These are phyloP conservation scores for Diutina rugosa DNA, from an alignment of 1,139 yeast genomes.

Conservation along the genomic window DNA sequence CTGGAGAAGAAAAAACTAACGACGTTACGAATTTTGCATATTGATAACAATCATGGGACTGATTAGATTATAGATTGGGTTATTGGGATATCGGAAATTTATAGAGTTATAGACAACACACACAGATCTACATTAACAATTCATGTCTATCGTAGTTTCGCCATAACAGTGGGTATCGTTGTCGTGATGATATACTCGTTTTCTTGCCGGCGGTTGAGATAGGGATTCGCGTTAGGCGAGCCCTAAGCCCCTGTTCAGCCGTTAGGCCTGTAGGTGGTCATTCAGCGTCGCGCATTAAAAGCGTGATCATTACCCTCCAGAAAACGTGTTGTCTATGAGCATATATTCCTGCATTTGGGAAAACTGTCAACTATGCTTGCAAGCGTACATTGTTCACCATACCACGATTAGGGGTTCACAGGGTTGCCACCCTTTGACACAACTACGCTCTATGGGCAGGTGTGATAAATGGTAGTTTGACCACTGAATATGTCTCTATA, in stretches of 20 bases:
- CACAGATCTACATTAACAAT: background rate
- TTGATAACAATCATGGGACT: background rate
- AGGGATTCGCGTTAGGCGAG: background rate
- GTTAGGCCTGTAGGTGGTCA: background rate
- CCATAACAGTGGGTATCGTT: background rate
- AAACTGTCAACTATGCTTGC: background rate
- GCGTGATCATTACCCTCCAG: background rate
- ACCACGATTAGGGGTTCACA: background rate
- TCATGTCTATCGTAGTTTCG: background rate
- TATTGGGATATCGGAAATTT: background rate
- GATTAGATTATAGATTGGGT: background rate
- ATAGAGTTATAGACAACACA: background rate
- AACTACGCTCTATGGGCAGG: background rate
- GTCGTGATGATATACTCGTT: background rate
- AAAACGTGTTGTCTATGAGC: background rate
- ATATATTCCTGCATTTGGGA: background rate
- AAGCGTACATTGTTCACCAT: background rate
- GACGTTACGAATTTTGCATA: background rate
- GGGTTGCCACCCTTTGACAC: background rate
- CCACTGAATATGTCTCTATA: too few species aligned
- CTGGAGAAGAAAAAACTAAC: constrained; percentile 6
- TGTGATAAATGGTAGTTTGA: too few species aligned
- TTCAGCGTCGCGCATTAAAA: background rate
- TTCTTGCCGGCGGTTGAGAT: background rate
- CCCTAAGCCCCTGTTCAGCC: background rate